Percentiles rank a stretch among this genome's conserved stretches.
Evolutionary conservation across 306 rosid species (phyloP).

Genomic region (Albizia julibrissin): DNA sequence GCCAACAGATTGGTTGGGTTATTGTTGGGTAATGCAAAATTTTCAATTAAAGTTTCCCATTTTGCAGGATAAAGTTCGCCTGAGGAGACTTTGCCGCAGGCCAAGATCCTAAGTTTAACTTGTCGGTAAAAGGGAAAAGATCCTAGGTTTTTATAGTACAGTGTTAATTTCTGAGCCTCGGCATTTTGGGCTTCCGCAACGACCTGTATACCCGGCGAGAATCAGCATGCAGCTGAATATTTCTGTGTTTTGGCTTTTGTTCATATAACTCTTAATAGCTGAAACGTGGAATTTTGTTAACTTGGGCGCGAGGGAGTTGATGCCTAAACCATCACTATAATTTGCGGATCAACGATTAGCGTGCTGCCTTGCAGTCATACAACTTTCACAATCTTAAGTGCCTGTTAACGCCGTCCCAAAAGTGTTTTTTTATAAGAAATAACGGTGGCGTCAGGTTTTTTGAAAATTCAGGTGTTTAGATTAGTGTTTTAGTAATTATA

Average conservation of each 20-base stretch:
- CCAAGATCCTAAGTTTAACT: constrained; percentile 30
- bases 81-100: constrained; percentile 81
- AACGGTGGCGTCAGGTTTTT: no score
- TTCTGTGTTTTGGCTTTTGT: neutral
- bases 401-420: no score
- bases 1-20: neutral
- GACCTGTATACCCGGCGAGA: neutral
- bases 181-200: neutral
- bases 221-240: neutral
- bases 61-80: constrained; percentile 74
- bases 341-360: neutral
- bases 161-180: neutral
- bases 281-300: neutral
- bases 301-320: neutral
- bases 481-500: no score
- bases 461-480: no score
- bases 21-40: neutral
- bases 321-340: neutral
- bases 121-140: neutral
- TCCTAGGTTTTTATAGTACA: constrained; percentile 4
- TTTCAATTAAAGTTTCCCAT: neutral
- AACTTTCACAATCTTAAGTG: no score
- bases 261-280: neutral
- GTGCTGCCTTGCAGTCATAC: neutral
- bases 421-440: no score